Conservation (phyloP, 192 early-diverging fungal species). For the Backusella macrospora region DNA sequence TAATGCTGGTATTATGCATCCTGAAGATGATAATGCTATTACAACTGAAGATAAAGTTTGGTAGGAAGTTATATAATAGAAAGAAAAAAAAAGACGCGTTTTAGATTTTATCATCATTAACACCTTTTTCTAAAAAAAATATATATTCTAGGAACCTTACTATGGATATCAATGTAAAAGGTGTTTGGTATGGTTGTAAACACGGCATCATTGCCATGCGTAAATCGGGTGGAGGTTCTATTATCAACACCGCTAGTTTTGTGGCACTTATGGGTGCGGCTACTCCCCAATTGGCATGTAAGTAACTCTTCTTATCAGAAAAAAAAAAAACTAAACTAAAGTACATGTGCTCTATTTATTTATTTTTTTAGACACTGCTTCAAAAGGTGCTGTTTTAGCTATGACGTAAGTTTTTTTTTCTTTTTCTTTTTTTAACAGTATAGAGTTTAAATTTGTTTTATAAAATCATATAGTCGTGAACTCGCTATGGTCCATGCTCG, state of each 20-base stretch:
- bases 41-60: conserved; percentile 78
- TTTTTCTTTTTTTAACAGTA: too few relatives aligned
- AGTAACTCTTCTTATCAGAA: conserved; percentile 30
- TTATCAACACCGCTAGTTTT: conserved; percentile 88
- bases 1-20: conserved; percentile 88
- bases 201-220: conserved; percentile 78
- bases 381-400: conserved; percentile 83
- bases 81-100: not conserved
- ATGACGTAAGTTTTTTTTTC: conserved; percentile 74
- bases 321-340: not conserved
- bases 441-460: not conserved
- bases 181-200: conserved; percentile 88
- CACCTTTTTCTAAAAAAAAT: not conserved
- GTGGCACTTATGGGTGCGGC: conserved; percentile 79
- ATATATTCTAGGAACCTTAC: conserved; percentile 61
- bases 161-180: conserved; percentile 86
- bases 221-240: conserved; percentile 70
- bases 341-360: not conserved
- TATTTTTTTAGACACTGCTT: conserved; percentile 68
- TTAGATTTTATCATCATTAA: not conserved
- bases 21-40: conserved; percentile 75
- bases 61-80: conserved; percentile 49
- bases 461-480: conserved; percentile 56
- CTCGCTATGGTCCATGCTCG: conserved; percentile 82
- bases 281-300: conserved; percentile 83